Evolutionary conservation across 306 rosid species (phyloP).

Genomic region (Castanospermum australe): DNA sequence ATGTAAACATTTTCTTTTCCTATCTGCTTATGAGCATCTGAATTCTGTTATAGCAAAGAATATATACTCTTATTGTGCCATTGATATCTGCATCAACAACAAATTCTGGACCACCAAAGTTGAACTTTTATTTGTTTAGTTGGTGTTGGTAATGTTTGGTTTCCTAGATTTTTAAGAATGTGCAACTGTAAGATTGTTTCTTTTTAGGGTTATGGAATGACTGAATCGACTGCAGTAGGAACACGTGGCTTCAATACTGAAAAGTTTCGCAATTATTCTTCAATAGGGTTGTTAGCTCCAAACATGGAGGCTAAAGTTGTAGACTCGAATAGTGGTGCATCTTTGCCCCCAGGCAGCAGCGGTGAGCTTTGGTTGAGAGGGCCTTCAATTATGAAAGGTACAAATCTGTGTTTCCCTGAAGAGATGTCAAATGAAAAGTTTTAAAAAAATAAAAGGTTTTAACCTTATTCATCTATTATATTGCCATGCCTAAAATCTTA

Average conservation of each 20-base stretch:
- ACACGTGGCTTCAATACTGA: conserved; percentile 80
- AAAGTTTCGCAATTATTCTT: conserved; percentile 52
- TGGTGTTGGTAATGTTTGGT: neutral
- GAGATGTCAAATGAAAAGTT: neutral
- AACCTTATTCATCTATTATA: neutral
- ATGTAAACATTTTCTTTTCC: neutral
- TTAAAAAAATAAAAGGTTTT: neutral
- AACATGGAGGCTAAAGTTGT: conserved; percentile 86
- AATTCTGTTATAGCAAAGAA: neutral
- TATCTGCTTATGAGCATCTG: neutral
- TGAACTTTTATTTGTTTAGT: conserved; percentile 11
- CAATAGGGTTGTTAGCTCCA: conserved; percentile 86
- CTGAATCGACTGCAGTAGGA: conserved; percentile 84
- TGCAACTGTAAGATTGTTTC: conserved; percentile 21
- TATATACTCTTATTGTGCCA: neutral
- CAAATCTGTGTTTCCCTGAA: conserved; percentile 21
- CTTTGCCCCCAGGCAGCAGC: conserved; percentile 65
- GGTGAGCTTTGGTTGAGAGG: conserved; percentile 94
- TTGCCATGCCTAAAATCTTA: neutral
- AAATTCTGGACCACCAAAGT: conserved; percentile 8
- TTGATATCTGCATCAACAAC: neutral
- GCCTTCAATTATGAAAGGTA: conserved; percentile 78
- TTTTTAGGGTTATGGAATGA: conserved; percentile 89
- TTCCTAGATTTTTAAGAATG: conserved; percentile 17
- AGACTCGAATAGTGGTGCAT: conserved; percentile 55